phyloP scores from a whole-genome alignment of 176 grass and related monocot species.

The Juncus effusus region DNA sequence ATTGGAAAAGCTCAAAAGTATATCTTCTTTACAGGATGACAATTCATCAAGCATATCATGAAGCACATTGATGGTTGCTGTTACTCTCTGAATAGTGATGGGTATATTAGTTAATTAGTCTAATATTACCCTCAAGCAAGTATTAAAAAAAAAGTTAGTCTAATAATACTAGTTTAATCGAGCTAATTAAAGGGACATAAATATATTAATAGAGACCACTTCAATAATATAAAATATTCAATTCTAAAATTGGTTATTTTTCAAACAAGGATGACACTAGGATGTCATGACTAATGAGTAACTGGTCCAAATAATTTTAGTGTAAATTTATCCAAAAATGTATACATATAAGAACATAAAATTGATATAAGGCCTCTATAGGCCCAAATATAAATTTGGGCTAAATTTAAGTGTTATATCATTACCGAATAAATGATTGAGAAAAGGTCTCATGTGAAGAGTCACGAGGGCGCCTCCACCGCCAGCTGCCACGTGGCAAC shows the following conservation, averaged over 20 bases:
- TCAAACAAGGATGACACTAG: not conserved
- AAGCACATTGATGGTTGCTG: too few species aligned
- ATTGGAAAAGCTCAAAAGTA: too few species aligned
- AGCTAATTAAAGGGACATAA: not conserved
- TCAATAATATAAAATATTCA: too few species aligned
- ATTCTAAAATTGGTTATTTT: not conserved
- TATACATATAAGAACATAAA: not conserved
- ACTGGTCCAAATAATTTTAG: not conserved
- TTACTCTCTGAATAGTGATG: too few species aligned
- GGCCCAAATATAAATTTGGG: not conserved
- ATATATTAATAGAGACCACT: too few species aligned
- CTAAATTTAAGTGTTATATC: not conserved
- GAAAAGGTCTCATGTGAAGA: constrained; percentile 19
- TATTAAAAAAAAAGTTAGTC: not conserved
- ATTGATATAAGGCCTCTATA: not conserved
- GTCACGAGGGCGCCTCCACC: constrained; percentile 22
- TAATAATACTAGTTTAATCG: not conserved
- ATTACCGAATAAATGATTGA: not conserved
- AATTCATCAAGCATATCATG: too few species aligned
- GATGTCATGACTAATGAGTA: not conserved
- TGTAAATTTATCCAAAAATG: not conserved
- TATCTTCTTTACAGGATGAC: too few species aligned
- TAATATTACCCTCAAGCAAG: too few species aligned
- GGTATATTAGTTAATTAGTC: too few species aligned
- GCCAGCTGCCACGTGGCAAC: constrained; percentile 12